Evolutionary conservation across 306 rosid species (phyloP), one percentile per base, ranked within the genome.

Genomic region (Prunus fruticosa): DNA sequence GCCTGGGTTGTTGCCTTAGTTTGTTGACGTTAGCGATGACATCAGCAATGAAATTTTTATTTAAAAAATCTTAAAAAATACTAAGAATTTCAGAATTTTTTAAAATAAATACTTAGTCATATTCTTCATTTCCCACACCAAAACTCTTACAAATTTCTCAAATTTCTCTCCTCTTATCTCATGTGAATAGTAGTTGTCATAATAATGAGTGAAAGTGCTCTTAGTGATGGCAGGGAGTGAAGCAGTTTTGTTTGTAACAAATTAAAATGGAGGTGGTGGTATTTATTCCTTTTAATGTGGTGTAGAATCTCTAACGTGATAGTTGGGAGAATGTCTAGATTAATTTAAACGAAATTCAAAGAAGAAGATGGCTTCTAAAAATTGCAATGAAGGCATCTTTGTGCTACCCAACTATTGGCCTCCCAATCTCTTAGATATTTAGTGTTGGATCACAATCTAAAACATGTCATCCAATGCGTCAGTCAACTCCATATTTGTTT

Each of bases 381-480:
- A 16, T 69, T 53, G 50, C 14, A n/a, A 3, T 12, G 47, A 41
- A 5, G 34, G 27, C 11, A 18, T 8, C 13, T 45, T 57, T 25
- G 50, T 73, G 45, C 67, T 9, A 22, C 76, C 57, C 4, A 38
- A 73, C 56, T 64, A 58, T 32, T 34, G 20, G 10, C 64, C 5
- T 53, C 25, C 30, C 30, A 28, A 18, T 75, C n/a, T 32, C 41
- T 41, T 22, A 14, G 45, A 52, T 34, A 64, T 66, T 73, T 51
- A 23, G 3, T 60, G 67, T 25, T 11, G 57, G 68, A 73, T 73
- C 77, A 43, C 79, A 15, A 23, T 64, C 41, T 4, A 10, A 0
- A 52, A 15, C 8, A 64, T 22, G 73, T 75, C 79, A 75, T 43
- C n/a, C 73, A 60, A 6, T 75, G 73, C 73, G 79, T 75, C 79